Evolutionary conservation across 1,139 yeast genomes (phyloP), one percentile per base, ranked within the genome.

Genomic region (Yamadazyma dushanensis): DNA sequence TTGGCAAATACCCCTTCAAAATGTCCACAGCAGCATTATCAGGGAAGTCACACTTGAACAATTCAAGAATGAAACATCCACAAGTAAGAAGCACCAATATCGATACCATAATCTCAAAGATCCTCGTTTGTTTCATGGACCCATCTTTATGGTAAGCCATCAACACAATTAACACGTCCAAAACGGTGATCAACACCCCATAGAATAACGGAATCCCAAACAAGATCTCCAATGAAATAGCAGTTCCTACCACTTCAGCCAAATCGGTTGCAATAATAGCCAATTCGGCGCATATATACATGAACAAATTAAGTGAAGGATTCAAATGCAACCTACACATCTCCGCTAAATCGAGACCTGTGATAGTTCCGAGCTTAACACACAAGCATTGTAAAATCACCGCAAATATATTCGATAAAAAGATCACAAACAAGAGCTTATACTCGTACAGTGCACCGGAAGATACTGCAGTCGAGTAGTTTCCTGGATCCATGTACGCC

Each of bases 181-280:
- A 57, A 5, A 83, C 76, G 0, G 94, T 83, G 26, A 83, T 60
- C 10, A 83, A 56, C 3, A 84, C 88, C 31, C 92, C 92, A 19
- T 73, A 54, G 3, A 81, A 66, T 34, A 84, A 60, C 0, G 92
- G 92, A 9, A 84, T 70, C 2, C 74, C 75, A 53, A 84, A 82
- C 33, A 84, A 54, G 37, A 84, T 82, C 49, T 83, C 83, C 35
- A 84, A 62, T 0, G 92, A 73, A 31, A 84, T 83, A 2, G 92
- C 92, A 2, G 89, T 80, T 1, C 94, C 94, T 21, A 84, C 85
- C 21, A 84, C 90, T 53, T 84, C 94, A 1, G 92, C 92, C 50
- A 84, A 66, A 54, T 84, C 94, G 0, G 94, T 84, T 10, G 90
- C 89, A 25, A 84, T 78, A 41, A 83, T 83, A 9, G 90, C 89